phyloP scores from a whole-genome alignment of 352 stramenopile genomes.

The Phytophthora lateralis region DNA sequence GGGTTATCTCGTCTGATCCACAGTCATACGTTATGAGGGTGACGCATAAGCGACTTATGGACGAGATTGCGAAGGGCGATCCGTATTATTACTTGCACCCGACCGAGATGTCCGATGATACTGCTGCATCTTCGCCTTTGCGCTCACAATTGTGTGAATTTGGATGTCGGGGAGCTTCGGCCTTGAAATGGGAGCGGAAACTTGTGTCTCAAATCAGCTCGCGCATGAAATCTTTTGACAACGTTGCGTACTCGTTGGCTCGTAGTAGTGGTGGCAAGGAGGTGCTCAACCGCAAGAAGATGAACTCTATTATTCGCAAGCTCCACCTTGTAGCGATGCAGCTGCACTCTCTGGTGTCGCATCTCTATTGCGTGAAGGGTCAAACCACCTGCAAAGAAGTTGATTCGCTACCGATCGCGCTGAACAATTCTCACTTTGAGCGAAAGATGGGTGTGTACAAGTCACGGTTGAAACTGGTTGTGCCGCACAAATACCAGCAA shows the following conservation, averaged over 20 bases:
- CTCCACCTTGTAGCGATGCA: conserved; percentile 80
- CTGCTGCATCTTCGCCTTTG: conserved; percentile 16
- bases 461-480: conserved; percentile 63
- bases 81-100: conserved; percentile 77
- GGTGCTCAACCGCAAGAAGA: conserved; percentile 76
- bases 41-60: conserved; percentile 60
- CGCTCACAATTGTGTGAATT: conserved; percentile 48
- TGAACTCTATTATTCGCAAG: conserved; percentile 85
- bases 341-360: conserved; percentile 69
- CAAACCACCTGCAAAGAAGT: conserved; percentile 55
- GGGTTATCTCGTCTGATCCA: conserved; percentile 46
- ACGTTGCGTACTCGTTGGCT: conserved; percentile 73
- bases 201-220: conserved; percentile 78
- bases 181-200: conserved; percentile 71
- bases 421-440: conserved; percentile 79
- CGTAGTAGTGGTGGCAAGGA: conserved; percentile 59
- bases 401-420: conserved; percentile 57
- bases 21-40: conserved; percentile 73
- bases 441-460: conserved; percentile 82
- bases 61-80: conserved; percentile 70
- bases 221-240: conserved; percentile 83
- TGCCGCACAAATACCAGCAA: conserved; percentile 51
- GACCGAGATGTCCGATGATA: conserved; percentile 21
- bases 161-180: conserved; percentile 52
- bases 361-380: conserved; percentile 71